Base-by-base conservation (phyloP, 129 eudicot genomes). In the Flaveria robusta region DNA sequence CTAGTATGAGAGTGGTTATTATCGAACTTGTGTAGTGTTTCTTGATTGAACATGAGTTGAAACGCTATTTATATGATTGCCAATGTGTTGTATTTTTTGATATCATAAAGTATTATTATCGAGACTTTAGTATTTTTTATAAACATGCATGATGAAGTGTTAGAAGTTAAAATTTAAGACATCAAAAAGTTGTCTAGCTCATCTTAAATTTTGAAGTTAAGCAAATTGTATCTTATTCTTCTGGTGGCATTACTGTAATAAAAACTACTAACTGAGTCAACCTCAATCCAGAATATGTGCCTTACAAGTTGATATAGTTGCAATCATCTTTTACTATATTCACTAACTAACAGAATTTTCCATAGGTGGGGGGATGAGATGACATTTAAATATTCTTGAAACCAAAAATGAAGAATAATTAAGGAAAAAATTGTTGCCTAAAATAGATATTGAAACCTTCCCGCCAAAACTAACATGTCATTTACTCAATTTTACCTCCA, bases 301-400 rank as follows among this genome's bases (percentile, higher is more conserved):
- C 80, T 54, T 66, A 52, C 80, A 31, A 66, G 78, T 79, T 79
- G 82, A 78, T 70, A n/a, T 45, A 58, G 55, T 55, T 37, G 51
- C 68, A 19, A 26, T 62, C 59, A 60, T 59, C 59, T 60, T 74
- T 74, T 22, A 62, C 12, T 60, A 41, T 24, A 60, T 26, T 60
- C 19, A 60, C 66, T 29, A 29, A 29, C 5, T 4, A 63, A 27
- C 5, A 63, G 68, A 63, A 63, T 63, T 27, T 63, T 63, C 29
- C 68, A 13, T 63, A 4, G 43, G 23, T 29, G 16, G 37, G 66
- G n/a, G 16, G 43, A 16, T 4, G 23, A 19, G 11, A 16, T 31
- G 45, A 31, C 6, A 63, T 15, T 63, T 1, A 29, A 1, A 29
- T 10, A 15, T 63, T 29, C 42, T 31, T 14, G 9, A 29, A 63